Evolutionary conservation across 176 grass and related monocot species (phyloP), one percentile per base, ranked within the genome.

Genomic region (Avena sativa): DNA sequence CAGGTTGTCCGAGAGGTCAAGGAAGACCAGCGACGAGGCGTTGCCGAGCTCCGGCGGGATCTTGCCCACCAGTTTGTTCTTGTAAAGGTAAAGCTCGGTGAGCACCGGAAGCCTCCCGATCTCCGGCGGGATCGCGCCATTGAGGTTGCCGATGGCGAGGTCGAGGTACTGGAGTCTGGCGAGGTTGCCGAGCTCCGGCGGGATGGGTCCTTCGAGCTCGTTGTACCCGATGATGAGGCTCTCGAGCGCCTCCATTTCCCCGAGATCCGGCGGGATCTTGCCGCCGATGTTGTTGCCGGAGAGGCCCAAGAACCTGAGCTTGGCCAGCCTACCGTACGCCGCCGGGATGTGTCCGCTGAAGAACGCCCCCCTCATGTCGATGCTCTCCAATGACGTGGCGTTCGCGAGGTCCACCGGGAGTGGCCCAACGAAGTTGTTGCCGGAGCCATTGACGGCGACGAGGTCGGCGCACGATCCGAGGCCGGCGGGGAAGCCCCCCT

Each of bases 201-300:
- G 96, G 78, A 98, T 94, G 64, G 73, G 79, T 16, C 96, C 96
- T 21, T 95, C 90, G 19, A 98, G 88, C 86, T 80, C 93, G 52
- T 98, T 98, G 88, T 94, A 95, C 16, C 92, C 93, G 19, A 98
- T 94, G 81, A 95, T 91, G 81, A 98, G 88, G 58, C 87, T 94
- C 92, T 95, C 93, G 82, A 95, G 80, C 3, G 91, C 69, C 67
- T 87, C 83, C 4, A 98, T 82, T 44, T 94, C 90, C 6, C 96
- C 87, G 76, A 98, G 81, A 83, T 96, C 96, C 34, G 68, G 40
- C 1, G 96, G 96, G 66, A 98, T 95, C 83, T 89, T 82, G 53
- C 96, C 96, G 38, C 93, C 95, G 68, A 98, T 79, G 84, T 98
- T 95, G 86, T 98, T 98, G 26, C 93, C 93, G 5, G 93, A 98